phyloP scores from a whole-genome alignment of 2,329 filamentous ascomycete genomes.

The Drechmeria coniospora region DNA sequence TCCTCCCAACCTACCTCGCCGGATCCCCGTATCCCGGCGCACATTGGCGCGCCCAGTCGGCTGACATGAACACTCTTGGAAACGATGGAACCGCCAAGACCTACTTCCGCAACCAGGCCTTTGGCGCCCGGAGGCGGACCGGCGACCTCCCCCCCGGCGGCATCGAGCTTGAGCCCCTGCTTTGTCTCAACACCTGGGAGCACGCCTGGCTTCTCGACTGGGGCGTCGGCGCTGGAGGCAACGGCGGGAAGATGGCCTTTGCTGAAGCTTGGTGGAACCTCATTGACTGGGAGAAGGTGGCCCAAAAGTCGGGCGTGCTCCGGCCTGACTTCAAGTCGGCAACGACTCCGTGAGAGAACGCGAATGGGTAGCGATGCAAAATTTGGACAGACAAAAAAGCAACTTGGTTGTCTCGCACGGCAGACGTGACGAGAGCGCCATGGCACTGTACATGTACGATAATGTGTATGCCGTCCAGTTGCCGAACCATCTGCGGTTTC shows the following conservation, averaged over 20 bases:
- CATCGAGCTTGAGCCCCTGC: slow-evolving; percentile 54
- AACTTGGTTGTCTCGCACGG: not conserved
- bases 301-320: slow-evolving; percentile 18
- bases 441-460: no score
- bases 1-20: slow-evolving; percentile 82
- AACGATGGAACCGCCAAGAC: slow-evolving; percentile 18
- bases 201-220: slow-evolving; percentile 84
- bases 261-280: slow-evolving; percentile 73
- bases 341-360: slow-evolving; percentile 3
- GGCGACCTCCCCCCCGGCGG: slow-evolving; percentile 44
- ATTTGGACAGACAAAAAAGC: not conserved
- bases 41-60: slow-evolving; percentile 56
- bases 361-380: not conserved
- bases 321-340: slow-evolving; percentile 20
- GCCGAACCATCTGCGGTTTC: no score
- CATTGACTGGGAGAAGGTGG: slow-evolving; percentile 73
- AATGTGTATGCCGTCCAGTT: no score
- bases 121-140: slow-evolving; percentile 12
- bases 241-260: slow-evolving; percentile 60
- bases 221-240: slow-evolving; percentile 37
- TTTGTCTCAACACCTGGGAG: slow-evolving; percentile 95
- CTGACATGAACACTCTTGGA: slow-evolving; percentile 54
- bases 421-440: no score
- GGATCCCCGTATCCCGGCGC: slow-evolving; percentile 77
- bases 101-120: slow-evolving; percentile 24